These are phyloP conservation scores for Urtica urens DNA, from an alignment of 306 rosid genomes.

Conservation along the genomic window DNA sequence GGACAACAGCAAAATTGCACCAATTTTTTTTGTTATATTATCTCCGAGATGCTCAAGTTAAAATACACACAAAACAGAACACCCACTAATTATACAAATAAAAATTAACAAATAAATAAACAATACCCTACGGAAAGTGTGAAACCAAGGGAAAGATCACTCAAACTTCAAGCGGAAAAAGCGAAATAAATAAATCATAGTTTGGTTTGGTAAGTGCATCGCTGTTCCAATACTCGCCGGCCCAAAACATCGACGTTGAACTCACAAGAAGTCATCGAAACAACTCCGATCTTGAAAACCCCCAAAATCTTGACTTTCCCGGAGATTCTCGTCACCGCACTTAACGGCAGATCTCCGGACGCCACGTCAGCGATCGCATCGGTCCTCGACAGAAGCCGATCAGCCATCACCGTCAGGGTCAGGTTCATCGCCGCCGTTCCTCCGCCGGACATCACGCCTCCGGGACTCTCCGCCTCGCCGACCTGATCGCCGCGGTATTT, in stretches of 20 bases:
- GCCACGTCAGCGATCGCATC: slow-evolving; percentile 20
- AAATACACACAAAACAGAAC: no score
- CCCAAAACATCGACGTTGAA: slow-evolving; percentile 16
- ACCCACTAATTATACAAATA: no score
- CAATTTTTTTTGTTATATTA: no score
- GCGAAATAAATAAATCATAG: slow-evolving; percentile 9
- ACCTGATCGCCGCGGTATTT: slow-evolving; percentile 44
- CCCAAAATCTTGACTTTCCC: slow-evolving; percentile 38
- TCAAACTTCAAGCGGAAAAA: neutral
- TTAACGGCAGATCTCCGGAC: slow-evolving; percentile 35
- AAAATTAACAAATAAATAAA: no score
- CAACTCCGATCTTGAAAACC: slow-evolving; percentile 26
- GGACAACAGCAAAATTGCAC: no score
- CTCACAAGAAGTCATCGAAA: slow-evolving; percentile 40
- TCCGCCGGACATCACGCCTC: slow-evolving; percentile 21
- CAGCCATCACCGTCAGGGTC: slow-evolving; percentile 45
- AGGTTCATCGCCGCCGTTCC: slow-evolving; percentile 26
- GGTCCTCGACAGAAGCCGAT: slow-evolving; percentile 27
- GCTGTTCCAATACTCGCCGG: slow-evolving; percentile 8
- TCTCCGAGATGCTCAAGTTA: no score
- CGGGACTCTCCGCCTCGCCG: slow-evolving; percentile 39
- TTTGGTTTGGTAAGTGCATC: slow-evolving; percentile 29
- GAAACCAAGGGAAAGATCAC: no score
- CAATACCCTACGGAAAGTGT: no score
- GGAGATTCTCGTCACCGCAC: slow-evolving; percentile 15